Conservation (phyloP, 441 rosid genomes). For the Mallotus japonicus region DNA sequence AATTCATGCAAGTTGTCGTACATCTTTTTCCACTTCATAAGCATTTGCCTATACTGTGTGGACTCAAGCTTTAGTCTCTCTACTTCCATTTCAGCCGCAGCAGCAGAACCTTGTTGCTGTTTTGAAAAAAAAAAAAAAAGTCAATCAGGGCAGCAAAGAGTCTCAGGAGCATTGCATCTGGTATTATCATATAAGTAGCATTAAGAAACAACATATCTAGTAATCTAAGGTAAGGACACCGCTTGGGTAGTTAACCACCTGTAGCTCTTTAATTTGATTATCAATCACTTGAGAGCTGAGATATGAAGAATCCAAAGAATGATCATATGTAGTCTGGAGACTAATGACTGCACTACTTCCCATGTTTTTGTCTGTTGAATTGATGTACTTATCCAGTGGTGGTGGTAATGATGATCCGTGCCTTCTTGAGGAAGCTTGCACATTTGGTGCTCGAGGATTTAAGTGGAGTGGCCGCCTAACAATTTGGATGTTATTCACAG, state of each 20-base stretch:
- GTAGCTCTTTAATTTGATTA: slow-evolving; percentile 61
- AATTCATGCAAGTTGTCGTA: slow-evolving; percentile 54
- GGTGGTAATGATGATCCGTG: slow-evolving; percentile 52
- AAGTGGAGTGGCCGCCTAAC: slow-evolving; percentile 36
- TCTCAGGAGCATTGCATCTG: background rate
- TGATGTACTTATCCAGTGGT: slow-evolving; percentile 54
- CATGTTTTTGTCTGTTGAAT: slow-evolving; percentile 37
- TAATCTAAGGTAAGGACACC: background rate
- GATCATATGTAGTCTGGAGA: slow-evolving; percentile 32
- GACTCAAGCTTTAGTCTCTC: slow-evolving; percentile 57
- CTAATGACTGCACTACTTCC: slow-evolving; percentile 34
- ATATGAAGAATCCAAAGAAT: slow-evolving; percentile 31
- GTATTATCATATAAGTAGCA: background rate
- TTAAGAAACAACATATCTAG: background rate
- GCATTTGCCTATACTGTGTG: slow-evolving; percentile 39
- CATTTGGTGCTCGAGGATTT: slow-evolving; percentile 23
- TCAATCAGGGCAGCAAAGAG: background rate
- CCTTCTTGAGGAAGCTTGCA: slow-evolving; percentile 46
- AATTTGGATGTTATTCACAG: slow-evolving; percentile 65
- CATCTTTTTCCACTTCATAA: slow-evolving; percentile 62
- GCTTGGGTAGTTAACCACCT: slow-evolving; percentile 47
- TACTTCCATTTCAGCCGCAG: slow-evolving; percentile 66
- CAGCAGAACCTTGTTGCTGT: slow-evolving; percentile 55
- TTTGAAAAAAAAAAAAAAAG: background rate
- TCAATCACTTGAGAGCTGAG: slow-evolving; percentile 43